phyloP scores from a whole-genome alignment of 2,329 filamentous ascomycete genomes.

The Chalaropsis thielavioides region DNA sequence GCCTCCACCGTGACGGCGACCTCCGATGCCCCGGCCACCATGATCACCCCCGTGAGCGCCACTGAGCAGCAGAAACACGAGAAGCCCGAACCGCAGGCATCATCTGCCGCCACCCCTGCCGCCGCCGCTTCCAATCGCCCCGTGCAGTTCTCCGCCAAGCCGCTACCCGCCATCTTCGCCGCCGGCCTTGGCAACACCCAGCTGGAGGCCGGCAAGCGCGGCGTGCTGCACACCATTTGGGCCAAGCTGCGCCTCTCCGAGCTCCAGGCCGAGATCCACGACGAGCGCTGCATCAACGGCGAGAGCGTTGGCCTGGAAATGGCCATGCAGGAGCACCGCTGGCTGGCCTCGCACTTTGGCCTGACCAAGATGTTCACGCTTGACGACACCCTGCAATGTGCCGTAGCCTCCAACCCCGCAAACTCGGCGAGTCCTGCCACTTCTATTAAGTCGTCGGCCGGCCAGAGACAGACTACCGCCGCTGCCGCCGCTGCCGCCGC shows the following conservation, averaged over 20 bases:
- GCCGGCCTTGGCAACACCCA: constrained; percentile 52
- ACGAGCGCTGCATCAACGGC: constrained; percentile 56
- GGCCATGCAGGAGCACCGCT: constrained; percentile 67
- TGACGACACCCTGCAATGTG: constrained; percentile 18
- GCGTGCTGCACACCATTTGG: constrained; percentile 82
- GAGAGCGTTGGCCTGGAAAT: constrained; percentile 77
- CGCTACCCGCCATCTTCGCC: constrained; percentile 75
- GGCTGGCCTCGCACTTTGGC: constrained; percentile 74
- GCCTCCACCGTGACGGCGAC: constrained; percentile 8
- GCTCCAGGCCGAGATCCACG: constrained; percentile 60
- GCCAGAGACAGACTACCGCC: neutral
- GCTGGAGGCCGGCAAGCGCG: constrained; percentile 54
- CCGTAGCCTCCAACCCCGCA: neutral
- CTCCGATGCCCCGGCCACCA: constrained; percentile 2
- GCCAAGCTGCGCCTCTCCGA: constrained; percentile 66
- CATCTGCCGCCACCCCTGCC: neutral
- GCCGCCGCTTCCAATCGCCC: neutral
- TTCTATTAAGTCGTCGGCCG: neutral
- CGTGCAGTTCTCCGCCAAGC: constrained; percentile 46
- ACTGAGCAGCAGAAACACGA: constrained; percentile 22
- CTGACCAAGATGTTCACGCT: constrained; percentile 25
- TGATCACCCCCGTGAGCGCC: constrained; percentile 15
- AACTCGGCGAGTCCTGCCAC: neutral
- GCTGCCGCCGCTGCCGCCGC: too few relatives aligned
- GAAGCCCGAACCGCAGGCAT: constrained; percentile 5